Conservation (phyloP, 345 rosid genomes). For the Aquilaria malaccensis region DNA sequence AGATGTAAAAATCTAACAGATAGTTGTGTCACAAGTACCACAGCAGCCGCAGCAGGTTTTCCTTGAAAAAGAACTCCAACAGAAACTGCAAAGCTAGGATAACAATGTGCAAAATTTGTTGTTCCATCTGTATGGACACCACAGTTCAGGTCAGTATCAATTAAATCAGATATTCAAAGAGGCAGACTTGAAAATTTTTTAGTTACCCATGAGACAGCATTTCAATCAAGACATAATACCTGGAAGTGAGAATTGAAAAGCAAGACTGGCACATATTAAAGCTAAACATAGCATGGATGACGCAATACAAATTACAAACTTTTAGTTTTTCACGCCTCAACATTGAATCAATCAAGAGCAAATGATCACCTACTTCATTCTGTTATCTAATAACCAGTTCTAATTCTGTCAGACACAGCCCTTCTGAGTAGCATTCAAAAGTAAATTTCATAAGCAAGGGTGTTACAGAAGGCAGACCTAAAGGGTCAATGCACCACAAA, state of each 20-base stretch:
- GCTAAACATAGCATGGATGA: too few species aligned
- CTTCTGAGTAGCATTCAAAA: too few species aligned
- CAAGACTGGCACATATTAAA: too few species aligned
- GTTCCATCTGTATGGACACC: conserved; percentile 69
- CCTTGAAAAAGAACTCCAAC: conserved; percentile 86
- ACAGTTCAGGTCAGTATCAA: neutral
- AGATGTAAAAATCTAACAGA: conserved; percentile 7
- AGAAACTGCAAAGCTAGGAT: conserved; percentile 96
- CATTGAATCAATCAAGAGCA: too few species aligned
- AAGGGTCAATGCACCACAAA: conserved; percentile 97
- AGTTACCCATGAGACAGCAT: neutral
- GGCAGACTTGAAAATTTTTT: conserved; percentile 1
- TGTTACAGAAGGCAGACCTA: conserved; percentile 45
- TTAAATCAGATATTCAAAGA: neutral
- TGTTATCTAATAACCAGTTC: too few species aligned
- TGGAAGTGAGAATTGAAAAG: too few species aligned
- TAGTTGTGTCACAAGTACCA: conserved; percentile 38
- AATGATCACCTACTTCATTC: too few species aligned
- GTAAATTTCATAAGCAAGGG: neutral
- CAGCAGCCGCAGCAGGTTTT: conserved; percentile 81
- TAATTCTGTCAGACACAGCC: too few species aligned
- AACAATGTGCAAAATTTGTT: conserved; percentile 91
- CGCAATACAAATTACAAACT: too few species aligned
- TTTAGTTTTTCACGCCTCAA: too few species aligned
- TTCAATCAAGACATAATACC: neutral